Conservation (phyloP, 1,284 basidiomycete genomes). For the Wolfiporia cocos region DNA sequence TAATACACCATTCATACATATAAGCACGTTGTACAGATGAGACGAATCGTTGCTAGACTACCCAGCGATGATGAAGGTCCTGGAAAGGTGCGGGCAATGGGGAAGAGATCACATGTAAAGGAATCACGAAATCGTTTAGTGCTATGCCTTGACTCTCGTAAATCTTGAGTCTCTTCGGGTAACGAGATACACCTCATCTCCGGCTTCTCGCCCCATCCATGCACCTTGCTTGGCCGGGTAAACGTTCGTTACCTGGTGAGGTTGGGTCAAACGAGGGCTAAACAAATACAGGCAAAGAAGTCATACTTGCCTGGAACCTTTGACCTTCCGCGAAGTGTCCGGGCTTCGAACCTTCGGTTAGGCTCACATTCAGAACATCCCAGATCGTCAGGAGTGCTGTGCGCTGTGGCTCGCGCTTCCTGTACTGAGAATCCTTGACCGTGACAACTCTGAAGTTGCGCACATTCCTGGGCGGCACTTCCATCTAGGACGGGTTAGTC, state of each 20-base stretch:
- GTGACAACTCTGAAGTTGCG: conserved; percentile 78
- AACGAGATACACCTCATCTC: conserved; percentile 21
- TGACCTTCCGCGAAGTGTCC: conserved; percentile 61
- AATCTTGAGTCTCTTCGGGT: conserved; percentile 21
- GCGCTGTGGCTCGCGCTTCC: conserved; percentile 44
- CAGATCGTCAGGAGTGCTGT: conserved; percentile 78
- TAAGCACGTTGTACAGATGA: too few relatives aligned
- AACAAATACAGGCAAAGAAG: too few relatives aligned
- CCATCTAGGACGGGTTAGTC: conserved; percentile 4
- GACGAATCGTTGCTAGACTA: too few relatives aligned
- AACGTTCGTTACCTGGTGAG: conserved; percentile 24
- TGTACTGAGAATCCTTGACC: conserved; percentile 63
- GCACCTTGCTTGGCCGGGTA: conserved; percentile 20
- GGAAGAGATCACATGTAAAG: too few relatives aligned
- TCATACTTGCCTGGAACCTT: conserved; percentile 66
- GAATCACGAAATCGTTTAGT: neutral
- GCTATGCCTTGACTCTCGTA: conserved; percentile 13
- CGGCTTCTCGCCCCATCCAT: conserved; percentile 23
- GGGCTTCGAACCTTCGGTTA: conserved; percentile 42
- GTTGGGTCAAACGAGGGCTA: too few relatives aligned
- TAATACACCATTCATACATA: too few relatives aligned
- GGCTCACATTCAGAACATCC: conserved; percentile 59
- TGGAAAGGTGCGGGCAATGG: too few relatives aligned
- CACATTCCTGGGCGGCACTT: conserved; percentile 66
- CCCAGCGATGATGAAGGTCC: too few relatives aligned